Base-by-base conservation (phyloP, 1,284 basidiomycete genomes). In the Trichosporon faecale region DNA sequence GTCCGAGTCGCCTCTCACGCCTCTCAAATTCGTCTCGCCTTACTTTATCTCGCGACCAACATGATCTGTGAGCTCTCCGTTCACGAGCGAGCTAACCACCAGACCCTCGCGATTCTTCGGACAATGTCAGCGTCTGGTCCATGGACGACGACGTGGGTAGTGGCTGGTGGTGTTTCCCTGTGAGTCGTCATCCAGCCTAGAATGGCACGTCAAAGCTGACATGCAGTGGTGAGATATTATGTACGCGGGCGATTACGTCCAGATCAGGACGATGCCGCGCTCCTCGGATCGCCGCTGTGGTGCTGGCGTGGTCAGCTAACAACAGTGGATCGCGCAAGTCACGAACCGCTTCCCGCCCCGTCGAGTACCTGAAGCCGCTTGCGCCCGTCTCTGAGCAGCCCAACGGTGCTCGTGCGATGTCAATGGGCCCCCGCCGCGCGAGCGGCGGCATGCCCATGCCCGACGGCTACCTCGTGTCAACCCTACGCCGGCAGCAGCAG, bases 361-460 rank as follows among this genome's bases (percentile, higher is more conserved):
- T 61, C 57, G 57, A 61, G 31, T 33, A 33, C 18, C 57, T 61
- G 57, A 61, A 61, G 57, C 57, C 57, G 16, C 57, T n/a, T 3
- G 29, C 12, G 27, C 57, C 57, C 4, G 29, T 61, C 29, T 25
- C 57, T 11, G 14, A 27, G 25, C 57, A 61, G 57, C 57, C 18
- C 11, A 6, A 31, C 27, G 18, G 27, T 2, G 57, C 29, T 6
- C 57, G 27, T 2, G 29, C 57, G 2, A 33, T 61, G 29, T n/a
- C 57, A 1, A 18, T 61, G 14, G 57, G 27, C 16, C 57, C 57
- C 0, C 57, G 57, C 55, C 27, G 55, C 12, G 35, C 35, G 16
- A 31, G 27, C 57, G 27, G 29, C 8, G 49, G 49, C 21, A 25
- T 60, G 27, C 57, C 57, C 9, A 18, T 31, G 57, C 27, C 27